A percentile compares a stretch with the other conserved stretches of the same genome.
Conservation (phyloP, 352 stramenopile species). For the Pythium myriotylum region DNA sequence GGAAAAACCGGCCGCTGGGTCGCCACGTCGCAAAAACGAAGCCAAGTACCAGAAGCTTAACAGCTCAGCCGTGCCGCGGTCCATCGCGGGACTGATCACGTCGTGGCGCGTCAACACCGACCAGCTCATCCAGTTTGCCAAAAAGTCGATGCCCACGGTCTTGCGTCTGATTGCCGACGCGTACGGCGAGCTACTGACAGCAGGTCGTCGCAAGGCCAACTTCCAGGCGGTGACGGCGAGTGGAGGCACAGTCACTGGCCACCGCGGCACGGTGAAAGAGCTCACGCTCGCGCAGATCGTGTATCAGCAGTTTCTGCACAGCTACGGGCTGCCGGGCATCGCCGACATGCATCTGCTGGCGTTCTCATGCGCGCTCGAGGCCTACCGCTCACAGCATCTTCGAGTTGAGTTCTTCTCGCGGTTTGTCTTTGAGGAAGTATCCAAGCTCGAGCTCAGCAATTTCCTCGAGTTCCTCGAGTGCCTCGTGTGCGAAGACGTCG, state of each 20-base stretch:
- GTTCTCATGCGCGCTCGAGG: conserved; percentile 70
- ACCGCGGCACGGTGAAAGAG: conserved; percentile 17
- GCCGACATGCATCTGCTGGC: conserved; percentile 81
- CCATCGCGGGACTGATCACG: conserved; percentile 69
- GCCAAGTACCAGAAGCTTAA: conserved; percentile 78
- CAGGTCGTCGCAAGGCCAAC: conserved; percentile 46
- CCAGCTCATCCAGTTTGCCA: conserved; percentile 75
- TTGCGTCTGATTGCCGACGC: conserved; percentile 72
- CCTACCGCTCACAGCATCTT: conserved; percentile 63
- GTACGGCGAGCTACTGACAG: conserved; percentile 74
- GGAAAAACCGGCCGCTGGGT: neutral
- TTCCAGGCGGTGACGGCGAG: conserved; percentile 6
- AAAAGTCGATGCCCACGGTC: conserved; percentile 70
- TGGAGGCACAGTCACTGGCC: neutral
- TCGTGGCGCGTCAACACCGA: conserved; percentile 86
- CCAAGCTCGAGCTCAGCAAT: conserved; percentile 50
- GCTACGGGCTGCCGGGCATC: conserved; percentile 74
- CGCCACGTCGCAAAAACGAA: conserved; percentile 45
- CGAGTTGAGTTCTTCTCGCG: conserved; percentile 76
- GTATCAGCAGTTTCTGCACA: conserved; percentile 84
- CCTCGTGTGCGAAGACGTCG: conserved; percentile 59
- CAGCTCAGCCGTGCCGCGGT: conserved; percentile 56
- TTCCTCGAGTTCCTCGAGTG: conserved; percentile 82
- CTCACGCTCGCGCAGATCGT: conserved; percentile 72
- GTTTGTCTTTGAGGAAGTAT: conserved; percentile 77